These are phyloP conservation scores for Teratosphaeria gauchensis DNA, from an alignment of 2,329 filamentous ascomycete genomes.

Conservation along the genomic window DNA sequence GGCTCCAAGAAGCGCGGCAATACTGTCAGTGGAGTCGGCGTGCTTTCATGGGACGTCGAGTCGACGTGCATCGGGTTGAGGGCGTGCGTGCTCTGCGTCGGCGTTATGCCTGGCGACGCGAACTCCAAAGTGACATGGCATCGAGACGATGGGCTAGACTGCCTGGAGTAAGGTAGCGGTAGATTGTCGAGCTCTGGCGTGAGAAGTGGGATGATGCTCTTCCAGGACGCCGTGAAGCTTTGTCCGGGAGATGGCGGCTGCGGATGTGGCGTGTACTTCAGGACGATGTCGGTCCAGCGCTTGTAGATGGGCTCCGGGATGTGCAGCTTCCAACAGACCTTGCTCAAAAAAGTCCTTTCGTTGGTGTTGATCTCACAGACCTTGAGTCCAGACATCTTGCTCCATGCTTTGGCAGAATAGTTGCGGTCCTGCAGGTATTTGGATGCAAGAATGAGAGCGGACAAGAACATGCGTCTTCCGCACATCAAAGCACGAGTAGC, in stretches of 20 bases:
- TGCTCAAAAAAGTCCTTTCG: conserved; percentile 80
- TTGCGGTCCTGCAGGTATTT: conserved; percentile 98
- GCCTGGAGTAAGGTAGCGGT: conserved; percentile 10
- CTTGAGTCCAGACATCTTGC: conserved; percentile 95
- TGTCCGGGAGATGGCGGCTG: conserved; percentile 21
- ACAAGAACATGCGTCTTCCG: conserved; percentile 92
- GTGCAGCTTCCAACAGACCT: conserved; percentile 90
- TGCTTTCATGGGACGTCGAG: conserved; percentile 32
- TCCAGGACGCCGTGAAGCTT: conserved; percentile 27
- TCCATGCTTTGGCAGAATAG: conserved; percentile 95
- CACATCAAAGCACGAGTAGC: conserved; percentile 78
- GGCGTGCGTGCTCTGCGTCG: conserved; percentile 13
- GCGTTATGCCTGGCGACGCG: conserved; percentile 17
- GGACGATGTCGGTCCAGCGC: conserved; percentile 85
- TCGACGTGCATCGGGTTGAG: conserved; percentile 10
- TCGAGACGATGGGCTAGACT: neutral
- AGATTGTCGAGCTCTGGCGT: conserved; percentile 47
- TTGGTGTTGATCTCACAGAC: conserved; percentile 94
- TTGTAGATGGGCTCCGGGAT: conserved; percentile 83
- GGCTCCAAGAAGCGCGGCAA: conserved; percentile 42
- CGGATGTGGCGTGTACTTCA: conserved; percentile 63
- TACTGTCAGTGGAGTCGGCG: conserved; percentile 32
- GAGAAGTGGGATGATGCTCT: conserved; percentile 43
- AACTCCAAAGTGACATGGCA: conserved; percentile 9
- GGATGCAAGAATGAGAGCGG: conserved; percentile 87